Evolutionary conservation across 257 asterid genomes (phyloP), one percentile per base, ranked within the genome.

Genomic region (Solanum pinnatisectum): DNA sequence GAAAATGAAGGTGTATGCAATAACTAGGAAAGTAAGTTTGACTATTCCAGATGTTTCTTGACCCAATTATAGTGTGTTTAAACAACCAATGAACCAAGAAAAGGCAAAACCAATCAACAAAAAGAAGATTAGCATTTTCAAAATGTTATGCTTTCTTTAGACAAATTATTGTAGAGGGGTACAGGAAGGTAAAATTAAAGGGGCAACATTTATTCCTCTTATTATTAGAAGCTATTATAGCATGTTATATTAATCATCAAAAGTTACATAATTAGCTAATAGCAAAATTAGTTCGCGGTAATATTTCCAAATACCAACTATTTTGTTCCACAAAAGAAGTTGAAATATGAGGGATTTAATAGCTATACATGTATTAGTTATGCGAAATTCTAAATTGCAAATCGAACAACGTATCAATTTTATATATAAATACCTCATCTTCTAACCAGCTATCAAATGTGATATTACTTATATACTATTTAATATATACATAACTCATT

Each of bases 91-190:
- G 44, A 33, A 23, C 39, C 13, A 2, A 18, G 74, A 27, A 83
- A 88, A 88, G 22, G 14, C 30, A 27, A 71, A 44, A 37, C 87
- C 32, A 36, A 70, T 37, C 40, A 35, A 83, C 74, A 46, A 35
- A 74, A 74, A 74, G 32, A 68, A 68, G 25, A 71, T 36, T 12
- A 84, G 10, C 8, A 60, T 70, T 72, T 71, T 23, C 36, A 33
- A 37, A 68, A n/a, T 88, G 76, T 32, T 88, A 44, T 68, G 59
- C 76, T 88, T 82, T 88, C 35, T 68, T 33, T 83, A 37, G 84
- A 83, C 67, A 82, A 83, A 68, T 52, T 46, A 14, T n/a, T 5
- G 71, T 63, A 9, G 32, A 14, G 25, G 22, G 84, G 8, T 42
- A 4, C 32, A 37, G 9, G 42, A 46, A 82, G 30, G 35, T 81